phyloP scores from a whole-genome alignment of 176 grass and related monocot genomes.

The Juncus effusus region DNA sequence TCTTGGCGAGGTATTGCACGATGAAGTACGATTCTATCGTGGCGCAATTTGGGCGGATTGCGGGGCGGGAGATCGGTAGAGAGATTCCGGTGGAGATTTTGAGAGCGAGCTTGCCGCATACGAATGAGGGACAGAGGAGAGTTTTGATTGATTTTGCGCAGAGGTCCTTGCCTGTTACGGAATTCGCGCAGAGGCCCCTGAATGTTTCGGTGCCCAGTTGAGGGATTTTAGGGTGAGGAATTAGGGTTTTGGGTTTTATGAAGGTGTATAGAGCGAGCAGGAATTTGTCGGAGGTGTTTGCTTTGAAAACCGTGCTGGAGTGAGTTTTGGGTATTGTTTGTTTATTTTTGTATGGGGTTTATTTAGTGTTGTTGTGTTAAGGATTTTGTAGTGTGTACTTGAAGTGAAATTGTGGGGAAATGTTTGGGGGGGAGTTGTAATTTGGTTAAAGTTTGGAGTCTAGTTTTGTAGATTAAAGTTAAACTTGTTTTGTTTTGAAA shows the following conservation, averaged over 20 bases:
- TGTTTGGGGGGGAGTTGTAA: too few relatives aligned
- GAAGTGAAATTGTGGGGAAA: too few relatives aligned
- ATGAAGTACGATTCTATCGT: conserved; percentile 61
- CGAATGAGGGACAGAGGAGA: conserved; percentile 62
- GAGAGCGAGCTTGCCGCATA: conserved; percentile 76
- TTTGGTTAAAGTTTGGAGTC: too few relatives aligned
- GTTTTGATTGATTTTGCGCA: conserved; percentile 64
- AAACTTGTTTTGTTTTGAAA: too few relatives aligned
- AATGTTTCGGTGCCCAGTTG: conserved; percentile 30
- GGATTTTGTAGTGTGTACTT: too few relatives aligned
- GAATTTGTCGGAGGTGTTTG: too few relatives aligned
- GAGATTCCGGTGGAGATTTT: conserved; percentile 78
- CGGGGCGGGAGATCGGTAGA: conserved; percentile 39
- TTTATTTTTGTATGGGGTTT: too few relatives aligned
- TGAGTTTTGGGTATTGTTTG: too few relatives aligned
- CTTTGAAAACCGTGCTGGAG: too few relatives aligned
- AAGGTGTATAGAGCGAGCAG: too few relatives aligned
- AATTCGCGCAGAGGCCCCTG: conserved; percentile 29
- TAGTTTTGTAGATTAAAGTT: too few relatives aligned
- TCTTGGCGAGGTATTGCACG: conserved; percentile 62
- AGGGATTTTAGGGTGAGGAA: conserved; percentile 13
- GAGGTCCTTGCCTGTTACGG: conserved; percentile 46
- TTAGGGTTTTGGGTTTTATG: conserved; percentile 18
- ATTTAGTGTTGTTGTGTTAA: too few relatives aligned
- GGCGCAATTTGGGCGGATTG: conserved; percentile 26